Base-by-base conservation (phyloP, 2,329 filamentous ascomycete genomes). In the Ustilaginoidea virens region DNA sequence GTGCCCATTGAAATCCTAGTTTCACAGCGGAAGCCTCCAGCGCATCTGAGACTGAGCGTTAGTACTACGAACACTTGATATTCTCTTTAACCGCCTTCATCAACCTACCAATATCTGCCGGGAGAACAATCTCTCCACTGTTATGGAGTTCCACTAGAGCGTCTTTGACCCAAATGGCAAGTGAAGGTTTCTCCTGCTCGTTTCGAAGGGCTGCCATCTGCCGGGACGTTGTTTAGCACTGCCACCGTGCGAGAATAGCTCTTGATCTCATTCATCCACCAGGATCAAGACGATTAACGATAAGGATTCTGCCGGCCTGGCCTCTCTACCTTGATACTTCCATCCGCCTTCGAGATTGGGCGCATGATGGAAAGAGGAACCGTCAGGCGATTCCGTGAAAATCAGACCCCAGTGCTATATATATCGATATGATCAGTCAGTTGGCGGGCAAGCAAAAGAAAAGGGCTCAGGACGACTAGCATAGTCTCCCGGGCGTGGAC, bases 91-190 rank as follows among this genome's bases (percentile, higher is more conserved):
- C n/a, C n/a, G n/a, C n/a, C n/a, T n/a, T n/a, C n/a, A n/a, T n/a
- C n/a, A 12, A 29, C 14, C 16, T 24, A 29, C 27, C 27, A 11
- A 29, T 23, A 4, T 22, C 19, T 7, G 13, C 11, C 10, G 18
- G 27, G 19, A 29, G 27, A n/a, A 11, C 9, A 12, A 29, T 29
- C 13, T 29, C 28, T 30, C 17, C 22, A 17, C 15, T 3, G 4
- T 30, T 17, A 15, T 30, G 17, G 3, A 30, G 28, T 4, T 14
- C 16, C 8, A 21, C 7, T 6, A 30, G 6, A 15, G 16, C 23
- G 17, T 30, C 28, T 14, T 21, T 25, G 8, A 25, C 17, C 28
- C 28, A 30, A 11, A n/a, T 23, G 2, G n/a, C 21, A 24, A 17
- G 4, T 14, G 15, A 24, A 29, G 6, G 11, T 5, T 10, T n/a